Evolutionary conservation across 2,329 filamentous ascomycete species (phyloP).

Genomic region (Diaporthe capsici): DNA sequence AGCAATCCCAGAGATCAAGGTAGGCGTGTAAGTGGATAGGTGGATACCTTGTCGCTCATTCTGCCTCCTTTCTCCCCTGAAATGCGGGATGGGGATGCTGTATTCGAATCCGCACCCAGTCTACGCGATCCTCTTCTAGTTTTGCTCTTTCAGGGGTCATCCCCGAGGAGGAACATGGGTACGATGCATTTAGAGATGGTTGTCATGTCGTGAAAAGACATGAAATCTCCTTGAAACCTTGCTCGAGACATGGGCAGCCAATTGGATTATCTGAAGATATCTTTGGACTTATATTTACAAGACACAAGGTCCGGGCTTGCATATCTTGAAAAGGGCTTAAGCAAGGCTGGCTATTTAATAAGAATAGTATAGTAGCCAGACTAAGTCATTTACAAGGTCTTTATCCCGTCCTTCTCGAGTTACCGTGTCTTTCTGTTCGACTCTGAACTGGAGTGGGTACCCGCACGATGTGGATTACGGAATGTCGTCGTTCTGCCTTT

Average conservation of each 20-base stretch:
- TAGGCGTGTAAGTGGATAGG: constrained; percentile 3
- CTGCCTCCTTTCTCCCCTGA: background rate
- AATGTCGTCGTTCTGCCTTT: too few species aligned
- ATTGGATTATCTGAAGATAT: background rate
- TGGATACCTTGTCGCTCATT: constrained; percentile 14
- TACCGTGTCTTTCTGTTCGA: too few species aligned
- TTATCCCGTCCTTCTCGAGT: too few species aligned
- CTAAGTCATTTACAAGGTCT: too few species aligned
- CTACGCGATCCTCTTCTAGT: background rate
- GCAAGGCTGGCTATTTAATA: too few species aligned
- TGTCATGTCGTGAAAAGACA: background rate
- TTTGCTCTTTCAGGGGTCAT: background rate
- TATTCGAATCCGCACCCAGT: background rate
- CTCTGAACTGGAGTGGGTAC: too few species aligned
- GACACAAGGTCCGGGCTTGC: background rate
- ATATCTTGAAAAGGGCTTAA: too few species aligned
- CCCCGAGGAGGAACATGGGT: too few species aligned
- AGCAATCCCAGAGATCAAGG: background rate
- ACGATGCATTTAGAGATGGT: too few species aligned
- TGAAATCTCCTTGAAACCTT: background rate
- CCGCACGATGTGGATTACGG: too few species aligned
- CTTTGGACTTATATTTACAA: background rate
- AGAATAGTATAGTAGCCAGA: too few species aligned
- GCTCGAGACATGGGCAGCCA: background rate
- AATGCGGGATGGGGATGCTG: background rate